phyloP scores from a whole-genome alignment of 2,329 filamentous ascomycete genomes.

The Cladorrhinum sp. region DNA sequence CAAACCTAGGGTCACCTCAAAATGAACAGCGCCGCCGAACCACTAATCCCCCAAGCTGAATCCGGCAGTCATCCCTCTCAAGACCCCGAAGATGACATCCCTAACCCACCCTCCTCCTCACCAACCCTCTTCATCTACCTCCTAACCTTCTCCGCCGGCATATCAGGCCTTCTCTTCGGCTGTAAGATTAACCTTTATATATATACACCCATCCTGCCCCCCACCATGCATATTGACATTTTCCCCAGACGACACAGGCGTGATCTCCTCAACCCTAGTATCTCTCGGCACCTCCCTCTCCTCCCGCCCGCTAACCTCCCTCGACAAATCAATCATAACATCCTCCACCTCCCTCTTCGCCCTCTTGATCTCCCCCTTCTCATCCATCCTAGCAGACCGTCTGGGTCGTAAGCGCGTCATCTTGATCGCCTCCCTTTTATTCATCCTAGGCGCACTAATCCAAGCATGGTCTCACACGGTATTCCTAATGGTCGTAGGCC shows the following conservation, averaged over 20 bases:
- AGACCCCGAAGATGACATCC: conserved; percentile 4
- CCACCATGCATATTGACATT: conserved; percentile 36
- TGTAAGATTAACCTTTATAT: too few relatives aligned
- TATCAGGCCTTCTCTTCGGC: conserved; percentile 66
- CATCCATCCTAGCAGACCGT: conserved; percentile 60
- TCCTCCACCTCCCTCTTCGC: conserved; percentile 67
- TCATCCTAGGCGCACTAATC: conserved; percentile 62
- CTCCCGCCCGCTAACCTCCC: conserved; percentile 52
- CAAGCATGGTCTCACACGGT: conserved; percentile 62
- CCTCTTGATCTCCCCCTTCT: conserved; percentile 60
- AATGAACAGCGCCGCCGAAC: conserved; percentile 26
- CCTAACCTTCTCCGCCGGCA: conserved; percentile 62
- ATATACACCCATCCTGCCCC: conserved; percentile 11
- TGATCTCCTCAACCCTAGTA: conserved; percentile 66
- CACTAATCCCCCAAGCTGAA: conserved; percentile 22
- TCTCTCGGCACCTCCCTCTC: conserved; percentile 60
- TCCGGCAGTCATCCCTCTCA: not conserved
- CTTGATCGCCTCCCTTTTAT: conserved; percentile 62
- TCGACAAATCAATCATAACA: conserved; percentile 69
- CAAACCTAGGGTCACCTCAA: too few relatives aligned
- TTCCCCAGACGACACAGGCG: conserved; percentile 66
- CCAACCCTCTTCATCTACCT: conserved; percentile 57
- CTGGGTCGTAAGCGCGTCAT: conserved; percentile 62
- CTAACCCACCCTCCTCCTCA: conserved; percentile 10
- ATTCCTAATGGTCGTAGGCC: conserved; percentile 61